Base-by-base conservation (phyloP, 768 basidiomycete species). In the Tylopilus sp. region DNA sequence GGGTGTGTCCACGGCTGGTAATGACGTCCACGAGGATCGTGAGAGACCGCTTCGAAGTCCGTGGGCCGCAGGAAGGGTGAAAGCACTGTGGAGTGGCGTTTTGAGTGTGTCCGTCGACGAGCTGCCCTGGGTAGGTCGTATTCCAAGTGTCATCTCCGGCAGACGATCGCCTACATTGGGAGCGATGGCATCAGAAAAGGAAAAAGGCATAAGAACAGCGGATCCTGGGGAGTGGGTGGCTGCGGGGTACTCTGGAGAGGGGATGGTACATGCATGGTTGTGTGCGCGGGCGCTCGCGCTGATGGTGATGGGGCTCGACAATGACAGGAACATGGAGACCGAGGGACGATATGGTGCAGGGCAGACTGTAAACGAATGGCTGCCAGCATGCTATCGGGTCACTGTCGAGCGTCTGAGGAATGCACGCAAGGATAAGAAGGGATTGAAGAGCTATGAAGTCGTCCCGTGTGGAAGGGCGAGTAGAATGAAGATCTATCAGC, bases 191-290 rank as follows among this genome's bases (percentile, higher is more conserved):
- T 54, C 36, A 20, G 53, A 47, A 25, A 57, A 51, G 35, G 43
- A 17, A 10, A 35, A 36, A 50, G 21, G 40, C 7, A 30, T 25
- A n/a, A 56, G 57, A 44, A 53, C 51, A 49, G 55, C 52, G 2
- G 50, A 59, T 20, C 66, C 82, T 0, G 85, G 85, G 17, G 86
- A 88, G 63, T 88, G 86, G 87, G 75, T 88, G 15, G 72, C 81
- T 15, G 85, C 82, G 12, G 86, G 85, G 4, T 88, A 83, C 61
- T 74, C 77, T 0, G 86, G 86, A 1, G 86, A 89, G 56, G 86
- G 86, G 2, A 86, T 87, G 86, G 79, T 79, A 4, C 79, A 85
- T 55, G 84, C 82, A 0, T 86, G 85, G 83, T 62, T 82, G 64
- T 75, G 81, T 50, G 78, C 80, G 4, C 74, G 75, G 49, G 82